Percentiles rank a stretch among this genome's conserved stretches.
Conservation (phyloP, 2,329 filamentous ascomycete genomes). For the Pezicula radicicola region DNA sequence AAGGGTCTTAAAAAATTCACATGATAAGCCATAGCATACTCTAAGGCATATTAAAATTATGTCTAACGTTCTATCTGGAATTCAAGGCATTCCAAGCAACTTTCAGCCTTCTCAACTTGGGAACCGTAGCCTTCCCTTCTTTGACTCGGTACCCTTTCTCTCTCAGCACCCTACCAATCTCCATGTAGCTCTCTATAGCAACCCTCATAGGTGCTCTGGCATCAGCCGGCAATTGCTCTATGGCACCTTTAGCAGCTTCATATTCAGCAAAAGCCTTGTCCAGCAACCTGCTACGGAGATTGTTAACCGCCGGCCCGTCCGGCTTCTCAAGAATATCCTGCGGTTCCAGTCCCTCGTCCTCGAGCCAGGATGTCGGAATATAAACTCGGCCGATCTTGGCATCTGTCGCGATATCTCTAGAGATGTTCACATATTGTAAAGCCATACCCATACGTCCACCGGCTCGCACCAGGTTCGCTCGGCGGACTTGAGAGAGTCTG, state of each 20-base stretch:
- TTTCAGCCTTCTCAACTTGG: conserved; percentile 42
- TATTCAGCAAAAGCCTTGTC: conserved; percentile 61
- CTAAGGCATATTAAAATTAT: conserved; percentile 3
- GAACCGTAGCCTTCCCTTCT: conserved; percentile 39
- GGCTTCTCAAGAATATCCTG: conserved; percentile 52
- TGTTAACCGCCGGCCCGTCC: conserved; percentile 41
- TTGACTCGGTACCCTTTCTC: conserved; percentile 37
- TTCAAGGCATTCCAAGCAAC: conserved; percentile 57
- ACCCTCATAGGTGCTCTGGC: conserved; percentile 63
- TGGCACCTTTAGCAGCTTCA: conserved; percentile 47
- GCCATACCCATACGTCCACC: conserved; percentile 68
- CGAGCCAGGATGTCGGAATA: conserved; percentile 62
- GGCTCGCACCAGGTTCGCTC: conserved; percentile 46
- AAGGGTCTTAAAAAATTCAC: too few relatives aligned
- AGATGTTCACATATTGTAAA: conserved; percentile 76
- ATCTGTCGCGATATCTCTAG: conserved; percentile 68
- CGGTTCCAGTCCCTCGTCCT: conserved; percentile 51
- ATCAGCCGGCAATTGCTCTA: conserved; percentile 58
- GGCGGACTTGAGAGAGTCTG: conserved; percentile 20
- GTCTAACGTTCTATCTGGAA: conserved; percentile 8
- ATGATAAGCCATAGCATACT: background rate
- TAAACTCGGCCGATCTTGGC: conserved; percentile 66
- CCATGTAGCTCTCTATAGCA: conserved; percentile 73
- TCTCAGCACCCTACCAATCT: conserved; percentile 63
- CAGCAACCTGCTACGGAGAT: conserved; percentile 51